Conservation (phyloP, 352 stramenopile genomes). For the Phytophthora litchii region DNA sequence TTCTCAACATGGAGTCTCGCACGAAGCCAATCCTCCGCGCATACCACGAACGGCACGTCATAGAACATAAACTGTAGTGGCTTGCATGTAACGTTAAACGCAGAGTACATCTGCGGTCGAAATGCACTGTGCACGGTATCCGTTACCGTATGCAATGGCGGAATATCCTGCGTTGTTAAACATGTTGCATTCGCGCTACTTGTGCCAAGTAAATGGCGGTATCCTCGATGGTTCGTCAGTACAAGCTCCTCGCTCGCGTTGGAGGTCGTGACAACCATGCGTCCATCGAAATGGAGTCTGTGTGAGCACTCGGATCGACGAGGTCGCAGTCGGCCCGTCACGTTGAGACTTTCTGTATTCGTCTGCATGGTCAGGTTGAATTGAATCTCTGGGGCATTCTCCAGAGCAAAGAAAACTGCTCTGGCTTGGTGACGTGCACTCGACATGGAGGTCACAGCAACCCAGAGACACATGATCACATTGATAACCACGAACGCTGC, state of each 20-base stretch:
- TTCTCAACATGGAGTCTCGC: conserved; percentile 5
- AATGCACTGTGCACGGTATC: conserved; percentile 40
- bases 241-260: conserved; percentile 36
- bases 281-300: conserved; percentile 47
- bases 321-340: conserved; percentile 36
- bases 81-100: conserved; percentile 40
- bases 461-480: conserved; percentile 42
- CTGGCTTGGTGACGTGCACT: conserved; percentile 27
- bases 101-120: conserved; percentile 21
- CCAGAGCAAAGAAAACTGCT: conserved; percentile 29
- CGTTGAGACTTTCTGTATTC: conserved; percentile 12
- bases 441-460: conserved; percentile 25
- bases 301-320: conserved; percentile 43
- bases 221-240: conserved; percentile 51
- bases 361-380: conserved; percentile 37
- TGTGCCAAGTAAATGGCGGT: conserved; percentile 13
- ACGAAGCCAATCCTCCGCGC: conserved; percentile 40
- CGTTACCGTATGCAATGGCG: conserved; percentile 46
- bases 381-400: conserved; percentile 35
- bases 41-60: conserved; percentile 37
- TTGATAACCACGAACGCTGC: conserved; percentile 30
- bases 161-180: conserved; percentile 41
- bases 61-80: conserved; percentile 48
- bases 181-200: conserved; percentile 31
- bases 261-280: conserved; percentile 24